Conservation (phyloP, 1,284 basidiomycete species). For the Ganoderma lucidum region DNA sequence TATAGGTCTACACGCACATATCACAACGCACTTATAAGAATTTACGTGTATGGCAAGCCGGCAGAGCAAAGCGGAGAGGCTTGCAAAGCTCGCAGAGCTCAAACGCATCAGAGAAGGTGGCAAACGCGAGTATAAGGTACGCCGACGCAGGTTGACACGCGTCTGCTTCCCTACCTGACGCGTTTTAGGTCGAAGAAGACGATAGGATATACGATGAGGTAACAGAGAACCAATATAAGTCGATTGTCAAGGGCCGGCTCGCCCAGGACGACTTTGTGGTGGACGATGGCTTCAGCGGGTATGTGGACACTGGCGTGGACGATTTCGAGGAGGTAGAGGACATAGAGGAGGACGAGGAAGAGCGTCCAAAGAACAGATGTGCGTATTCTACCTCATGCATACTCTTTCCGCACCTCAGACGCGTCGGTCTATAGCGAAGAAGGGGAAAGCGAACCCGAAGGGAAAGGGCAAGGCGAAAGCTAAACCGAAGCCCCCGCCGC, state of each 20-base stretch:
- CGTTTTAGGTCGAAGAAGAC: slow-evolving; percentile 59
- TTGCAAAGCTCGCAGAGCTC: slow-evolving; percentile 44
- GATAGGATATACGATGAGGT: slow-evolving; percentile 91
- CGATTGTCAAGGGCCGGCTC: slow-evolving; percentile 87
- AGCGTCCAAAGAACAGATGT: slow-evolving; percentile 47
- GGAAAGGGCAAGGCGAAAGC: slow-evolving; percentile 49
- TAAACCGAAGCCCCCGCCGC: slow-evolving; percentile 58
- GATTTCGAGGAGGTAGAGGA: slow-evolving; percentile 78
- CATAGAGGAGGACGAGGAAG: slow-evolving; percentile 50
- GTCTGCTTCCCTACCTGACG: slow-evolving; percentile 10
- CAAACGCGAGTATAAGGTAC: slow-evolving; percentile 45
- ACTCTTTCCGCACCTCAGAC: background rate
- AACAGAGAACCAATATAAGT: slow-evolving; percentile 89
- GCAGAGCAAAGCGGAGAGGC: slow-evolving; percentile 41
- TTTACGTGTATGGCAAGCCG: slow-evolving; percentile 26
- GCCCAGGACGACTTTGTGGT: slow-evolving; percentile 94
- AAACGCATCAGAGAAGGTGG: slow-evolving; percentile 49
- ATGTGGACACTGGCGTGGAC: slow-evolving; percentile 96
- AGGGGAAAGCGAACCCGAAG: slow-evolving; percentile 49
- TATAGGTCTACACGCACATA: background rate
- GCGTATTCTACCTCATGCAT: slow-evolving; percentile 28
- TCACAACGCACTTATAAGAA: background rate
- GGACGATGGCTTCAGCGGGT: slow-evolving; percentile 93
- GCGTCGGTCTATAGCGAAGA: slow-evolving; percentile 44
- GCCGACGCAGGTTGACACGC: slow-evolving; percentile 15